Evolutionary conservation across 2,329 filamentous ascomycete species (phyloP).

Genomic region (Fusarium drepaniforme): DNA sequence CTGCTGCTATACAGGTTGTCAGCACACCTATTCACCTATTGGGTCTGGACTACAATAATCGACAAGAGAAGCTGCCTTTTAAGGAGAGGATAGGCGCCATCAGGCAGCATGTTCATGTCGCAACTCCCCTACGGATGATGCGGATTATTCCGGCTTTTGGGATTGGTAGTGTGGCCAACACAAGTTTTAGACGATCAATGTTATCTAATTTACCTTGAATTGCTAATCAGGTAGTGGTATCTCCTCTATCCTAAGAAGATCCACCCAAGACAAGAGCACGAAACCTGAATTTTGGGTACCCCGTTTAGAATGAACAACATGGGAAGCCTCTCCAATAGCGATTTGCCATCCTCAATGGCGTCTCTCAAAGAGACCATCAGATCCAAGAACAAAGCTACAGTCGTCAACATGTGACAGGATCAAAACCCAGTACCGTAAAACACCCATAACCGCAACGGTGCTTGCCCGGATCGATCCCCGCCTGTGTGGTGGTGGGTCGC

Average conservation of each 20-base stretch:
- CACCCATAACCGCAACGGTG: neutral
- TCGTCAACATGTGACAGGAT: neutral
- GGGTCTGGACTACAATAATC: slow-evolving; percentile 20
- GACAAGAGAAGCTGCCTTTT: slow-evolving; percentile 9
- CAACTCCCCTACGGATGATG: slow-evolving; percentile 24
- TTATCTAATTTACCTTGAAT: neutral
- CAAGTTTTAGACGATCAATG: slow-evolving; percentile 16
- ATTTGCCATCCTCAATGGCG: neutral
- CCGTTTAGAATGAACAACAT: neutral
- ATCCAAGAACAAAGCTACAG: neutral
- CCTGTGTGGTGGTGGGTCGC: neutral
- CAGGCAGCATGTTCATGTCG: slow-evolving; percentile 11
- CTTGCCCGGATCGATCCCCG: neutral
- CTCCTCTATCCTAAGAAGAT: neutral
- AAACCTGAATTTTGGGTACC: neutral
- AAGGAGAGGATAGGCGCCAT: slow-evolving; percentile 11
- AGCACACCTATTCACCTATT: slow-evolving; percentile 23
- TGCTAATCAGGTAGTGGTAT: neutral
- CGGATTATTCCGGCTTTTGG: slow-evolving; percentile 22
- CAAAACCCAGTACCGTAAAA: neutral
- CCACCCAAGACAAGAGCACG: neutral
- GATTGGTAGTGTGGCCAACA: slow-evolving; percentile 24
- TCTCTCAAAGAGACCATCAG: neutral
- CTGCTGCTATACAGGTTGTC: slow-evolving; percentile 9
- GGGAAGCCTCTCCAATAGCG: neutral